Base-by-base conservation (phyloP, 2,329 filamentous ascomycete genomes). In the Cercospora canescens region DNA sequence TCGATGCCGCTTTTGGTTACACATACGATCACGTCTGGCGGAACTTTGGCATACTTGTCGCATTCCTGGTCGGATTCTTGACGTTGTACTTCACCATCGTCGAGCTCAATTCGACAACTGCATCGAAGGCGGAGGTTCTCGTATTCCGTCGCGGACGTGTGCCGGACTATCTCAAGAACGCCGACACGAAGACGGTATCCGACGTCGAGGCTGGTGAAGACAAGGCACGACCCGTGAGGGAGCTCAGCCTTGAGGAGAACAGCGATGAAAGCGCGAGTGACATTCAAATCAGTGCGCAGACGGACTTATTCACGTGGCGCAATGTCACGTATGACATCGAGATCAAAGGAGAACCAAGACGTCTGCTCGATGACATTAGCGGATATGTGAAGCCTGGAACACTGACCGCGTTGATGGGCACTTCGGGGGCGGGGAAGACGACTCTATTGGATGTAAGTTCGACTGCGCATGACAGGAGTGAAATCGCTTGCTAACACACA, bases 1-100 rank as follows among this genome's bases (percentile, higher is more conserved):
- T 76, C 28, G 62, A 62, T 11, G 64, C 63, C 8, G 62, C 66
- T 4, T 82, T 81, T 67, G 71, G 70, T 8, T 82, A 80, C 71
- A 77, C 76, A 21, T 80, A 79, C 68, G 76, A 75, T 4, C 78
- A 82, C 54, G 76, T 79, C 18, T 78, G 76, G 76, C 74, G 89
- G 11, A 92, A 92, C 72, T 84, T 91, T 65, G 90, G 89, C 0
- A 90, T 93, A 61, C 75, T 92, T 1, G 57, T 89, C 14, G 89
- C 77, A 0, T 91, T 92, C 76, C 77, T 89, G 61, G 69, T 91
- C 30, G 86, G 84, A 63, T 91, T 92, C 79, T 85, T 89, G 78
- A 64, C 77, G 2, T 69, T 89, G 0, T 91, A 93, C 77, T 85
- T 92, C 59, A 56, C 86, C 16, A 86, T 86, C 0, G 84, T 85